Evolutionary conservation across 257 asterid species (phyloP).

Genomic region (Linderniella brevidens): DNA sequence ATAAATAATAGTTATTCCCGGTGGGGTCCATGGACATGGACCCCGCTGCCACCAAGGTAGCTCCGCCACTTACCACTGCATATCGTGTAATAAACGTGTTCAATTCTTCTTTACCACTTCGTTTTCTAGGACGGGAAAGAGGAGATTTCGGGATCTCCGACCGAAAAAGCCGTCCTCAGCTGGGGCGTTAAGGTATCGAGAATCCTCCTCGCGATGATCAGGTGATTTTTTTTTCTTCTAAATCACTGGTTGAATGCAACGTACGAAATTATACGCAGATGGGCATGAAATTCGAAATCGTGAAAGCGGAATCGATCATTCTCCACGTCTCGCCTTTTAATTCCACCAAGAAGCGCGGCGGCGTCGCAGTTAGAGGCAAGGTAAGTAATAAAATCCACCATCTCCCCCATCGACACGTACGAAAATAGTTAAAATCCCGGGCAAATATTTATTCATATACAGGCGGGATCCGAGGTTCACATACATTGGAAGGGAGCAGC

Average conservation of each 20-base stretch:
- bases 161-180: constrained; percentile 68
- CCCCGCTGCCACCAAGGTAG: too few relatives aligned
- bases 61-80: too few relatives aligned
- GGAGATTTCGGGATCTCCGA: constrained; percentile 57
- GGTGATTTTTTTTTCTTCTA: constrained; percentile 10
- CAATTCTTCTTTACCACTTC: background rate
- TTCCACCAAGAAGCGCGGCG: constrained; percentile 70
- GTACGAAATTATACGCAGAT: constrained; percentile 29
- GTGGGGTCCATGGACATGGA: too few relatives aligned
- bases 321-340: constrained; percentile 54
- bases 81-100: too few relatives aligned
- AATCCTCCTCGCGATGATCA: background rate
- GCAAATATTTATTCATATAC: constrained; percentile 1
- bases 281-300: constrained; percentile 32
- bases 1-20: too few relatives aligned
- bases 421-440: background rate
- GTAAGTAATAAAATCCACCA: background rate
- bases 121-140: background rate
- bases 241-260: background rate
- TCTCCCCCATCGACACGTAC: too few relatives aligned
- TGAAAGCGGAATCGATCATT: constrained; percentile 30
- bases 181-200: constrained; percentile 55
- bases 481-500: constrained; percentile 87
- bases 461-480: constrained; percentile 15
- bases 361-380: constrained; percentile 11